Conservation (phyloP, 2,329 filamentous ascomycete species). For the Fusarium sp. region DNA sequence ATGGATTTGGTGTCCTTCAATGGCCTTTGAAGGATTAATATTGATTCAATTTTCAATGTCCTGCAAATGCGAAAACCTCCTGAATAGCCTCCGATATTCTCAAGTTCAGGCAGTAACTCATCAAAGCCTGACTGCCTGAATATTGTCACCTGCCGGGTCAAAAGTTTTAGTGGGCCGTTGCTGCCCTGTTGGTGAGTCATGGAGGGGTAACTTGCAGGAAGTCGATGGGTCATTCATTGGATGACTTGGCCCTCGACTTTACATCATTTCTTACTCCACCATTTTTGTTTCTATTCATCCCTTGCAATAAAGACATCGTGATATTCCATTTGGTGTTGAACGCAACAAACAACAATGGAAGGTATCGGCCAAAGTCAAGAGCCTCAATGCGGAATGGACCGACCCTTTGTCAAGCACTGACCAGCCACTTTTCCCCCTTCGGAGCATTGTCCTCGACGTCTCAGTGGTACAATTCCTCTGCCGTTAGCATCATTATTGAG, state of each 20-base stretch:
- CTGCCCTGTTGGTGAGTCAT: constrained; percentile 35
- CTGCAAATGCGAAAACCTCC: too few relatives aligned
- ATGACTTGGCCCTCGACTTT: constrained; percentile 20
- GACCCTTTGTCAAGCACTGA: constrained; percentile 10
- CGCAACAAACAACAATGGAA: neutral
- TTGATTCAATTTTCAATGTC: too few relatives aligned
- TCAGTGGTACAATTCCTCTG: constrained; percentile 6
- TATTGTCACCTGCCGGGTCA: neutral
- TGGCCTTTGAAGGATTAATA: too few relatives aligned
- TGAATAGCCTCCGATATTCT: neutral
- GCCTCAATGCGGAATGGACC: constrained; percentile 25
- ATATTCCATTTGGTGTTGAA: constrained; percentile 11
- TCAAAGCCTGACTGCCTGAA: neutral
- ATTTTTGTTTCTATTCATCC: neutral
- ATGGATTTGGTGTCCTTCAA: too few relatives aligned
- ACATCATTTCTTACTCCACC: neutral
- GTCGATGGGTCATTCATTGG: constrained; percentile 22
- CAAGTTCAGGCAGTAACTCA: neutral
- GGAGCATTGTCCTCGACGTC: neutral
- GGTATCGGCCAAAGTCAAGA: neutral
- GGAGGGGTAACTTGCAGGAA: constrained; percentile 24
- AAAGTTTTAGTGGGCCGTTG: constrained; percentile 19
- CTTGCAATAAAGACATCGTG: neutral
- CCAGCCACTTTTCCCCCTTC: constrained; percentile 8
- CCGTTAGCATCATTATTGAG: constrained; percentile 13